These are phyloP conservation scores for Ballota nigra DNA, from an alignment of 257 asterid species.

Conservation along the genomic window DNA sequence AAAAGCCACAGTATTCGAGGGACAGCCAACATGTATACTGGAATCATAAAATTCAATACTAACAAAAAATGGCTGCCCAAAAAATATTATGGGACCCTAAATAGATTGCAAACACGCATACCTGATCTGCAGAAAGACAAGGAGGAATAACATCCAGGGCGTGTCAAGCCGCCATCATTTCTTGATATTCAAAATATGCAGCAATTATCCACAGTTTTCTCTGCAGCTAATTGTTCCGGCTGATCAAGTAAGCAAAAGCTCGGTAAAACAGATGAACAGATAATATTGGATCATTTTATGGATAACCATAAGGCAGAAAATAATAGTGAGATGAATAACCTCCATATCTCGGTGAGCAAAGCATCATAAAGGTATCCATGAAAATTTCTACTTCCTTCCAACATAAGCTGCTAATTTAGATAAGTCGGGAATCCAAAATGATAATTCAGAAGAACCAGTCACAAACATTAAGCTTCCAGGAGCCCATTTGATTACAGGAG, in stretches of 20 bases:
- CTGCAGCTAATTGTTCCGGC: slow-evolving; percentile 9
- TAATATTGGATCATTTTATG: background rate
- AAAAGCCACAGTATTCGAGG: background rate
- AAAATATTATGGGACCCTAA: background rate
- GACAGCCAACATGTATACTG: background rate
- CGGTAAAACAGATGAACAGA: background rate
- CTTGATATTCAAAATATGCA: background rate
- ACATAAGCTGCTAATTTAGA: slow-evolving; percentile 90
- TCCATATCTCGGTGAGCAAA: background rate
- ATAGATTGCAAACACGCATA: background rate
- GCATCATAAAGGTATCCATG: background rate
- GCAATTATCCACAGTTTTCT: slow-evolving; percentile 12
- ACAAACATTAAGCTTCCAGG: slow-evolving; percentile 94
- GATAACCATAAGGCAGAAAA: background rate
- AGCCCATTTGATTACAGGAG: slow-evolving; percentile 93
- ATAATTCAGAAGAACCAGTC: slow-evolving; percentile 91
- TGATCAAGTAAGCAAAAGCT: slow-evolving; percentile 15
- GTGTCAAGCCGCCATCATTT: background rate
- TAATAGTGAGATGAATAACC: background rate
- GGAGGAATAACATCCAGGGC: slow-evolving; percentile 8
- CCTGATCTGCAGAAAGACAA: slow-evolving; percentile 2
- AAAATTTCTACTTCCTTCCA: slow-evolving; percentile 62
- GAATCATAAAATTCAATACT: background rate
- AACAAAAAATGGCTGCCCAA: background rate
- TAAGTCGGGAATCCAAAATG: slow-evolving; percentile 96